Percentiles rank a stretch among this genome's conserved stretches.
These are phyloP conservation scores for Candida tibetensis DNA, from an alignment of 805 yeast species.

Conservation along the genomic window DNA sequence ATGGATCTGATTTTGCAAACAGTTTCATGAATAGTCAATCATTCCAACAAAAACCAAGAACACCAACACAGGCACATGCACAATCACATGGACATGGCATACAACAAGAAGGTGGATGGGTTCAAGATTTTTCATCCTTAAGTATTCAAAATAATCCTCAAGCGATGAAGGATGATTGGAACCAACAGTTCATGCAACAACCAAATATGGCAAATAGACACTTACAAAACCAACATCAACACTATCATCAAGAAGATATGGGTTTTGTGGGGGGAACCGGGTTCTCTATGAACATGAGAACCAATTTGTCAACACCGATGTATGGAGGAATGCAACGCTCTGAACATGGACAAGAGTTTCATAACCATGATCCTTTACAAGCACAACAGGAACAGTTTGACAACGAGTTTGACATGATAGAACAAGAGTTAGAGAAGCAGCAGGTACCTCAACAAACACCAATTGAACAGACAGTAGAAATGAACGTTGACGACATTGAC, in stretches of 20 bases:
- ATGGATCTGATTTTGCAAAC: conserved; percentile 16
- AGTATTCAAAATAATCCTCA: conserved; percentile 12
- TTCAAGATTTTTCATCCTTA: conserved; percentile 27
- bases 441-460: conserved; percentile 4
- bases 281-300: conserved; percentile 18
- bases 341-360: not conserved
- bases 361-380: conserved; percentile 4
- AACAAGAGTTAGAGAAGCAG: conserved; percentile 23
- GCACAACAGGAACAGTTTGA: conserved; percentile 19
- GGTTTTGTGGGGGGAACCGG: conserved; percentile 1
- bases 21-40: conserved; percentile 9
- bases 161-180: conserved; percentile 19
- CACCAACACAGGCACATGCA: conserved; percentile 7
- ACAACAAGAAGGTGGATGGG: conserved; percentile 22
- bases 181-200: conserved; percentile 23
- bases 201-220: conserved; percentile 7
- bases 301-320: conserved; percentile 17
- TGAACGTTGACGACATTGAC: conserved; percentile 17
- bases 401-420: conserved; percentile 33
- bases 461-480: conserved; percentile 3
- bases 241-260: conserved; percentile 4
- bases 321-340: conserved; percentile 4
- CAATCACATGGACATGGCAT: conserved; percentile 4
- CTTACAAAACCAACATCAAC: conserved; percentile 9
- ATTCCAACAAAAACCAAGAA: conserved; percentile 9